Evolutionary conservation across 768 basidiomycete species (phyloP), one percentile per base, ranked within the genome.

Genomic region (Pseudohyphozyma bogoriensis): DNA sequence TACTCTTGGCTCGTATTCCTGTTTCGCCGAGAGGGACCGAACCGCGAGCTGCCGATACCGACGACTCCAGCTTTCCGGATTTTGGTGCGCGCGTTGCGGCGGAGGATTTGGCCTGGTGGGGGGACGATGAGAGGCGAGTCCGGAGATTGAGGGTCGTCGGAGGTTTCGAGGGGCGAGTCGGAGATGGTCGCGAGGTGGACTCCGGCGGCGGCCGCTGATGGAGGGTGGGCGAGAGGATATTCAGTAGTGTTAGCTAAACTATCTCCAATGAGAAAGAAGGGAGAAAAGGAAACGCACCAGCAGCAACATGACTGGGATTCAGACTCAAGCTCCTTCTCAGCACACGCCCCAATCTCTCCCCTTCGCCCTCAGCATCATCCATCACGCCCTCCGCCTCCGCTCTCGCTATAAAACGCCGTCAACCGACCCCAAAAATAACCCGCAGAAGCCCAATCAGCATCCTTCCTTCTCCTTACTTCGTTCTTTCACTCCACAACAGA

Each of bases 41-140:
- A 92, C 15, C 89, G 84, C 78, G 88, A 88, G 2, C 87, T 87
- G 36, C 81, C 83, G 15, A 85, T 86, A 73, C 83, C 86, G 18
- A 81, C 79, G 9, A 85, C 73, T 8, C 82, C 81, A 18, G 84
- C 78, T 76, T 97, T 99, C 37, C 93, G 85, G 68, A 97, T 95
- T 77, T 90, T 91, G 1, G 95, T 99, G 18, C 93, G 83, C 6
- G 90, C 90, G 13, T 90, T 82, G 39, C 95, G 85, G 26, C 90
- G 86, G 16, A 99, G 79, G 67, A 91, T 89, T 73, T 84, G 86
- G 10, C 87, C 87, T 1, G 89, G 89, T 29, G 84, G 85, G 47
- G 89, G 73, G 3, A 87, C 82, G 62, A 95, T 87, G 69, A 95
- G 87, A 28, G 92, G 92, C 9, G 58, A 52, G 39, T 64, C 63